Percentiles rank a stretch among this genome's conserved stretches.
phyloP scores from a whole-genome alignment of 2,329 filamentous ascomycete genomes.

The Blastomyces parvus region DNA sequence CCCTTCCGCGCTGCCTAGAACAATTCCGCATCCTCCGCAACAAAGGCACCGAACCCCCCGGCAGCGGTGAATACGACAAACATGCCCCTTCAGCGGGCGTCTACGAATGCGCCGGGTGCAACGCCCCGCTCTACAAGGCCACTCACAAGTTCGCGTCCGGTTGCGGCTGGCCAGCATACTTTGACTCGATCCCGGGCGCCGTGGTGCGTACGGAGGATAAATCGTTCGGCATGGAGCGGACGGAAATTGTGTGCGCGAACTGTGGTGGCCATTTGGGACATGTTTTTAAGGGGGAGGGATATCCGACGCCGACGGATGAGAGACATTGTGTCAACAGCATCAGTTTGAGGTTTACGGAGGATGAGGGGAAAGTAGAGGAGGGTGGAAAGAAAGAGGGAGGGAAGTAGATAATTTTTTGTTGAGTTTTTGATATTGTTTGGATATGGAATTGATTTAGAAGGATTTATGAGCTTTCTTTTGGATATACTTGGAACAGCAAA shows the following conservation, averaged over 20 bases:
- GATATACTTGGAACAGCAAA: too few species aligned
- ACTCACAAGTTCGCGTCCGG: slow-evolving; percentile 92
- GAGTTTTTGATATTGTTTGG: too few species aligned
- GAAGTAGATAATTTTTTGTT: neutral
- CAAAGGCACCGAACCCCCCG: slow-evolving; percentile 80
- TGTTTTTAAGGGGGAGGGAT: slow-evolving; percentile 85
- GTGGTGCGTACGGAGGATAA: slow-evolving; percentile 72
- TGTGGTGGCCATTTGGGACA: slow-evolving; percentile 89
- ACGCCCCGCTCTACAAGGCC: slow-evolving; percentile 82
- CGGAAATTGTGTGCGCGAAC: slow-evolving; percentile 88
- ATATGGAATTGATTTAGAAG: too few species aligned
- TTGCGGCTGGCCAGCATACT: slow-evolving; percentile 97
- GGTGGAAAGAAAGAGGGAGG: neutral
- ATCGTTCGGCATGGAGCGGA: slow-evolving; percentile 71
- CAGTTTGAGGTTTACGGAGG: slow-evolving; percentile 71
- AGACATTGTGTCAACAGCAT: slow-evolving; percentile 94
- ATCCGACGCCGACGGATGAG: slow-evolving; percentile 80
- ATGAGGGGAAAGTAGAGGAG: slow-evolving; percentile 38
- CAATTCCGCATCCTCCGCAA: slow-evolving; percentile 90
- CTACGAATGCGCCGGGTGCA: slow-evolving; percentile 81
- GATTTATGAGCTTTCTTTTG: too few species aligned
- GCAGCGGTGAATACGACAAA: slow-evolving; percentile 76
- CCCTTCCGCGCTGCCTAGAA: slow-evolving; percentile 45
- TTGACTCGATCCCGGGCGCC: slow-evolving; percentile 85
- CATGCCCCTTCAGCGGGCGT: slow-evolving; percentile 66